Evolutionary conservation across 2,329 filamentous ascomycete genomes (phyloP), one percentile per base, ranked within the genome.

Genomic region (Trichoderma koningiopsis): DNA sequence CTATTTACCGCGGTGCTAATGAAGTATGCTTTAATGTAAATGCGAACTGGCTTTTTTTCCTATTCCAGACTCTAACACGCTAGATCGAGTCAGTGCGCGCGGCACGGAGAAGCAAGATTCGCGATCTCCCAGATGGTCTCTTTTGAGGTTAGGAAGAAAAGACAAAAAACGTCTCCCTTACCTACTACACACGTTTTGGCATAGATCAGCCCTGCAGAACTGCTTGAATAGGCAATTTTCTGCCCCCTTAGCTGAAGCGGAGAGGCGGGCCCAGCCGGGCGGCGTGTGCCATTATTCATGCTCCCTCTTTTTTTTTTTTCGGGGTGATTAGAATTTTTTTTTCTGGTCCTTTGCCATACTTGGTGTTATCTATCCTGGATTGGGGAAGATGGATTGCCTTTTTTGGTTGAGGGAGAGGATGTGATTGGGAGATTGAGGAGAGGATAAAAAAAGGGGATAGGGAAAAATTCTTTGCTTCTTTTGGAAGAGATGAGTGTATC

Each of bases 281-380:
- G 35, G 35, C 27, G 29, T 16, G 29, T 16, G 22, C 33, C 37
- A 37, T 49, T 61, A 29, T 47, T 61, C 35, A 43, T 37, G 37
- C 33, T n/a, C 49, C 27, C 35, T 29, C 31, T 47, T n/a, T 58
- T 66, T 58, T 37, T 24, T 47, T 29, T 62, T 57, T n/a, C n/a
- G n/a, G 68, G 64, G 35, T 24, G 43, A 35, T 52, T 33, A 14
- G 27, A 27, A 62, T 70, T 81, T 53, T 37, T 58, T 49, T 43
- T 58, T 49, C 53, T 68, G 40, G 40, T 55, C 52, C 52, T 27
- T 19, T 19, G 13, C 27, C 52, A 24, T 29, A 24, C 68, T 53
- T 69, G 33, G 33, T 69, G 68, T 69, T 65, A 29, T 27, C 59
- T 62, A 62, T 62, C 59, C 66, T 63, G 35, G 27, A 72, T 70